Conservation (phyloP, 2,329 filamentous ascomycete species). For the Leptoxyphium fumago region DNA sequence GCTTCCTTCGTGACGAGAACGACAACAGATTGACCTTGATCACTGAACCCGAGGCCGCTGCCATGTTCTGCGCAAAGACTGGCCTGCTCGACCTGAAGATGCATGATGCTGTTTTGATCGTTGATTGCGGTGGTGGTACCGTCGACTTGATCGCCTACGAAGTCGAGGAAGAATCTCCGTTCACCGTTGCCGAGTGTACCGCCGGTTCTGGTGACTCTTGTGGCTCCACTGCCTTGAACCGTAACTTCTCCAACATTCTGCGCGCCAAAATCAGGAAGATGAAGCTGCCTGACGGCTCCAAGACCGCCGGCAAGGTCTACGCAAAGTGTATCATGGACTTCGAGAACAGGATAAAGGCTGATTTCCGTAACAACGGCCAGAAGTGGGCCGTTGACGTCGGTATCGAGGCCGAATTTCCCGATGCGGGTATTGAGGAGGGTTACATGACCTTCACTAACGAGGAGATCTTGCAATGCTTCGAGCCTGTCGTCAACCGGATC, state of each 20-base stretch:
- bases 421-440: constrained; percentile 94
- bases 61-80: constrained; percentile 95
- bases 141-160: constrained; percentile 99
- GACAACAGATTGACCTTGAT: constrained; percentile 91
- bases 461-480: constrained; percentile 96
- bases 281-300: constrained; percentile 94
- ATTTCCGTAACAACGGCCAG: constrained; percentile 97
- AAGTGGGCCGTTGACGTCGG: constrained; percentile 99
- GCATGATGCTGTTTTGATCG: constrained; percentile 95
- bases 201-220: constrained; percentile 95
- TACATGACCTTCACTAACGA: constrained; percentile 99
- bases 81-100: constrained; percentile 91
- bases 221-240: constrained; percentile 92
- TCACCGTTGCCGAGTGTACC: constrained; percentile 93
- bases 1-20: constrained; percentile 92
- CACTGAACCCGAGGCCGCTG: constrained; percentile 91
- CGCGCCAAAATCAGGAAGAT: constrained; percentile 97
- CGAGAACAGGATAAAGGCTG: constrained; percentile 98
- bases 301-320: constrained; percentile 94
- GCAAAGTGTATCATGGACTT: constrained; percentile 99
- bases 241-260: constrained; percentile 96
- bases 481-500: constrained; percentile 94
- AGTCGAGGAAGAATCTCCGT: constrained; percentile 93
- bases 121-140: constrained; percentile 95
- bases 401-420: constrained; percentile 94